Evolutionary conservation across 1,284 basidiomycete genomes (phyloP), one percentile per base, ranked within the genome.

Genomic region (Puccinia hordei): DNA sequence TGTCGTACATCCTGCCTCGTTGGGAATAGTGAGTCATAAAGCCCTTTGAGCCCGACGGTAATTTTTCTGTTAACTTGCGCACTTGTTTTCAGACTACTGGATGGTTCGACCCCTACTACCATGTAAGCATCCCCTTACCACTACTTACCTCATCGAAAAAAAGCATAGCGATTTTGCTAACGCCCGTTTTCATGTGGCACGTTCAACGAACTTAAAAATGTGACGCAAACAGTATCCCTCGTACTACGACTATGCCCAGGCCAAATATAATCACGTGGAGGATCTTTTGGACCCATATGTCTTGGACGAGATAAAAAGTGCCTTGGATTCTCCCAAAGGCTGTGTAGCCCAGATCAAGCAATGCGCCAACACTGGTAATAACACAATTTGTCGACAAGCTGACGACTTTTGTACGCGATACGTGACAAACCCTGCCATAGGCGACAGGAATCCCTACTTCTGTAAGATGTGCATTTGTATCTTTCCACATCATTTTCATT

Each of bases 221-320:
- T 27, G 35, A 55, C 51, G 24, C 27, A 5, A 24, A 55, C 30
- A 80, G 79, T 74, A 73, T 24, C 49, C 15, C 15, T 66, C 79
- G 30, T 80, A 65, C 53, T 74, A 73, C n/a, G 72, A 80, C 49
- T 80, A 73, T 59, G 49, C 79, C 15, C 72, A 66, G 51, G 79
- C 71, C 10, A 80, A 80, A 74, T 73, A 66, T 22, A 80, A 80
- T 49, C 59, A 71, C 19, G 57, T 73, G 22, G 49, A 63, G 30
- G 79, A 80, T 68, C 33, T 74, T 13, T 33, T 74, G n/a, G 38
- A 57, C 27, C 46, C 57, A 24, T 49, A 66, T 2, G 53, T 46
- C 33, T 57, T 73, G 35, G 41, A 27, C 24, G 19, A 33, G n/a
- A 68, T 74, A 17, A 53, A 74, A 19, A 57, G 13, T 2, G 72